These are phyloP conservation scores for Aquilaria yunnanensis DNA, from an alignment of 345 rosid species.

Conservation along the genomic window DNA sequence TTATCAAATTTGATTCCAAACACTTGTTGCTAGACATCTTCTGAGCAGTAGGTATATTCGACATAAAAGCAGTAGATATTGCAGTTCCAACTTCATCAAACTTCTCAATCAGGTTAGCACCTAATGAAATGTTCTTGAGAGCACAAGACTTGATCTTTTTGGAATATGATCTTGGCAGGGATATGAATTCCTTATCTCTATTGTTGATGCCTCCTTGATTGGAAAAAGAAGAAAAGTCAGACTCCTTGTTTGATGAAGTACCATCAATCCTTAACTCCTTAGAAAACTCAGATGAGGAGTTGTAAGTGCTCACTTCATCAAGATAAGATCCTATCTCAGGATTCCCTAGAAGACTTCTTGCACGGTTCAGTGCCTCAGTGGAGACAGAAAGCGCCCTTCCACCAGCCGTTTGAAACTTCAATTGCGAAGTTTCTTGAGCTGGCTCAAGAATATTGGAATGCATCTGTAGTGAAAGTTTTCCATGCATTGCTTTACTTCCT, in stretches of 20 bases:
- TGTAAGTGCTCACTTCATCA: conserved; percentile 33
- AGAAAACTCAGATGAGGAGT: conserved; percentile 24
- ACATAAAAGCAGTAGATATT: conserved; percentile 13
- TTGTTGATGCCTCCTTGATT: conserved; percentile 36
- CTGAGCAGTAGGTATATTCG: conserved; percentile 19
- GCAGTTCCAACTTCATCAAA: conserved; percentile 59
- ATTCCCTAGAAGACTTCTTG: conserved; percentile 87
- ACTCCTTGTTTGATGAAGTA: conserved; percentile 35
- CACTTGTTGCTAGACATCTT: conserved; percentile 20
- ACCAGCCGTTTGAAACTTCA: conserved; percentile 84
- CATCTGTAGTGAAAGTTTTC: conserved; percentile 18
- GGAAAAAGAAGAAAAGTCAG: conserved; percentile 21
- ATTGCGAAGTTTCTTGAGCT: conserved; percentile 40
- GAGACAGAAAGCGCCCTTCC: conserved; percentile 87
- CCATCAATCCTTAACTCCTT: conserved; percentile 24
- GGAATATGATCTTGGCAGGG: conserved; percentile 52
- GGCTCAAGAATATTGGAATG: conserved; percentile 24
- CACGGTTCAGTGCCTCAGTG: conserved; percentile 74
- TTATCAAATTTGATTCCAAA: conserved; percentile 12
- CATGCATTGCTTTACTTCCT: conserved; percentile 22
- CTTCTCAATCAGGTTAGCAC: conserved; percentile 60
- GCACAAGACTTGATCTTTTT: conserved; percentile 26
- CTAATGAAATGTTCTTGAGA: conserved; percentile 25
- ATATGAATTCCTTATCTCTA: conserved; percentile 43
- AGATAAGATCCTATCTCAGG: conserved; percentile 62